Evolutionary conservation across 2,329 filamentous ascomycete species (phyloP).

Genomic region (Sordariomycetes sp.): DNA sequence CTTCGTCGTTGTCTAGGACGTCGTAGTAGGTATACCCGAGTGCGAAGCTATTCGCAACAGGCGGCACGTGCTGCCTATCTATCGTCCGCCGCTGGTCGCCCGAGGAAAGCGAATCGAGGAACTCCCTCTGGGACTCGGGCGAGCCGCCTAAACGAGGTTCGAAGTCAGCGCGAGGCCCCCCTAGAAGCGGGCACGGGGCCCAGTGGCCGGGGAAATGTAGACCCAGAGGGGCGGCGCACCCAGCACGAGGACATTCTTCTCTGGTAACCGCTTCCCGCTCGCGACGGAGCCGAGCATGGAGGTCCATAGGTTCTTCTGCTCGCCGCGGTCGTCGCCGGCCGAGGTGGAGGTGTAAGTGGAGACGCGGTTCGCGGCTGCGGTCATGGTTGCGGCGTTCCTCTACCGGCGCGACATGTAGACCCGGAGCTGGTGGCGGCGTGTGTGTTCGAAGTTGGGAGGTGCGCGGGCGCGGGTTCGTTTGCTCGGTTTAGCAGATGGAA

Average conservation of each 20-base stretch:
- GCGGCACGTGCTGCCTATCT: constrained; percentile 52
- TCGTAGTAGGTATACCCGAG: constrained; percentile 93
- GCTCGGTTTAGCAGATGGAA: not conserved
- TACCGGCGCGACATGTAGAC: not conserved
- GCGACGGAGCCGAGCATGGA: constrained; percentile 85
- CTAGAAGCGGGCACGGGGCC: constrained; percentile 50
- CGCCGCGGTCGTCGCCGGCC: constrained; percentile 40
- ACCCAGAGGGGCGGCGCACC: constrained; percentile 37
- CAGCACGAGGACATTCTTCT: constrained; percentile 82
- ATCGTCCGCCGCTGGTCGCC: constrained; percentile 37
- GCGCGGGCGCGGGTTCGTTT: not conserved
- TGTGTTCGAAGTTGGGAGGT: not conserved
- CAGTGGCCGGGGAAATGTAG: constrained; percentile 22
- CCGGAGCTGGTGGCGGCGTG: not conserved
- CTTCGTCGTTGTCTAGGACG: constrained; percentile 84
- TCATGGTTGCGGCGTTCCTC: constrained; percentile 21
- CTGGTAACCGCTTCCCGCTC: constrained; percentile 76
- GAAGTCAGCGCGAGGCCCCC: not conserved
- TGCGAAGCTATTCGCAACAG: constrained; percentile 83
- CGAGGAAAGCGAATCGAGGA: constrained; percentile 53
- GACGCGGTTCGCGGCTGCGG: constrained; percentile 38
- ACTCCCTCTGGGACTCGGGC: constrained; percentile 72
- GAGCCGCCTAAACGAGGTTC: constrained; percentile 49
- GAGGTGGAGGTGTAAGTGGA: constrained; percentile 46
- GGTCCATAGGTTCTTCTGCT: constrained; percentile 84